These are phyloP conservation scores for Trichomonas gallinae DNA, from an alignment of 208 protist genomes.

Conservation along the genomic window DNA sequence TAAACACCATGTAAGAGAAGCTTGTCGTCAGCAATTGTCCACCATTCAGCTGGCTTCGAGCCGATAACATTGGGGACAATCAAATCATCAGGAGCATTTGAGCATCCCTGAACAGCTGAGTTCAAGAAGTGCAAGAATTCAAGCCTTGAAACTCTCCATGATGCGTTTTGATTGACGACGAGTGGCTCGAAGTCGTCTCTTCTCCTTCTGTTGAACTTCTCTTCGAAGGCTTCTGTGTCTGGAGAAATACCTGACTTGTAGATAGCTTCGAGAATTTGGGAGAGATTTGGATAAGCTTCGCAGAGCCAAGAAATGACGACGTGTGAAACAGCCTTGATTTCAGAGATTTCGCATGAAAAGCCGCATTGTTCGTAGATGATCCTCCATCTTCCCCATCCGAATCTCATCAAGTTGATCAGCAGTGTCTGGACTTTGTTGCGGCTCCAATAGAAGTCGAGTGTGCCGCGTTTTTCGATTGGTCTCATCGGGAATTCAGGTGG, in stretches of 20 bases:
- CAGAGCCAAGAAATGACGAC: not conserved
- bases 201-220: not conserved
- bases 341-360: not conserved
- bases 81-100: not conserved
- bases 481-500: not conserved
- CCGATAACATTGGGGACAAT: not conserved
- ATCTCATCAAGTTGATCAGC: not conserved
- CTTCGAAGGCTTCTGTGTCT: not conserved
- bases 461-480: not conserved
- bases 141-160: not conserved
- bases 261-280: not conserved
- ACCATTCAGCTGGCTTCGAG: not conserved
- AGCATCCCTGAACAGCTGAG: not conserved
- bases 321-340: not conserved
- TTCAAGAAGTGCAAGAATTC: not conserved
- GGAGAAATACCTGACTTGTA: not conserved
- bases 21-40: not conserved
- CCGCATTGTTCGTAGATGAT: not conserved
- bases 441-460: not conserved
- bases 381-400: not conserved
- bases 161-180: not conserved
- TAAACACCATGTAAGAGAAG: not conserved
- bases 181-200: not conserved
- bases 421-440: not conserved
- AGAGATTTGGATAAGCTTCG: not conserved